Evolutionary conservation across 2,329 filamentous ascomycete species (phyloP), one percentile per base, ranked within the genome.

Genomic region (Fusarium bulbicola): DNA sequence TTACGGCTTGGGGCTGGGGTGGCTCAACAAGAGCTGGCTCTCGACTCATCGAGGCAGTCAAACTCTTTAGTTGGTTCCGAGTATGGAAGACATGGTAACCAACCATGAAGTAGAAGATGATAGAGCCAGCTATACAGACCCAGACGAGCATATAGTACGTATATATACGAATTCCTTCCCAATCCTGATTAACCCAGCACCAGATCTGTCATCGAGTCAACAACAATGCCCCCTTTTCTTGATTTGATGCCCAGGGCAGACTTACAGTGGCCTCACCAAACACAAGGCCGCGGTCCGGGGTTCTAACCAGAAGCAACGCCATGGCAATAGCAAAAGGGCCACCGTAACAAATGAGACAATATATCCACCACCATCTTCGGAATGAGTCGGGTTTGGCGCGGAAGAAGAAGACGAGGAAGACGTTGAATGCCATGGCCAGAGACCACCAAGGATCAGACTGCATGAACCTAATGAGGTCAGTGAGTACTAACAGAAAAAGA

Each of bases 341-440:
- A 1, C 93, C 92, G 65, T 95, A 96, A 79, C 92, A 94, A 52
- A 91, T 82, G 4, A 91, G 58, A 42, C 91, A 86, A 79, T 95
- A 95, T 54, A 90, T 86, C 87, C 91, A 93, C 77, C 92, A 88
- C 79, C 92, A 92, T 52, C 88, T 87, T n/a, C 88, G 87, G 77
- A 95, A 94, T 58, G 92, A 91, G 13, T 91, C 91, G 1, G 88
- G 88, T 52, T 85, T 89, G 53, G 86, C 85, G n/a, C 86, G 84
- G 73, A 86, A 87, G 81, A 90, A 90, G 79, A 90, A 90, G 66
- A 90, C 88, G 58, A 95, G 86, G 76, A 92, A 93, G 70, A 95
- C 93, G 77, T 95, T 96, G 78, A 92, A 86, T 7, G 93, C 92
- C 93, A 96, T 95, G 72, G 92, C 92, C 60, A 95, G 88, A 1